Evolutionary conservation across 2,329 filamentous ascomycete genomes (phyloP), one percentile per base, ranked within the genome.

Genomic region (Aspergillus candidus): DNA sequence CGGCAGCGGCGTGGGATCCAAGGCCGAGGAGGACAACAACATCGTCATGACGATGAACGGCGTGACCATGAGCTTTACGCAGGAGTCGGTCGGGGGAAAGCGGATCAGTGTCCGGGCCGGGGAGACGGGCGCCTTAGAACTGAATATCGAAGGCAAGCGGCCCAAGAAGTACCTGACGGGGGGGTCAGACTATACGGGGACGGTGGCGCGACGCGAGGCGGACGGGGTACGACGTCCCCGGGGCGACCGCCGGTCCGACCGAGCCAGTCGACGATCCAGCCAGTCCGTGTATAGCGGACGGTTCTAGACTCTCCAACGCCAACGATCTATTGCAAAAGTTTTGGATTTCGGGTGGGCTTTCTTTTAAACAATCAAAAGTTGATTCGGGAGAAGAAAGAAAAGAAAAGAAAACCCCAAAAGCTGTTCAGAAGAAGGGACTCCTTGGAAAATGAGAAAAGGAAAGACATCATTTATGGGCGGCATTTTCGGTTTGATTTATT

Each of bases 11-110:
- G 56, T 55, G 15, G 56, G 60, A 11, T 59, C 61, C 35, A 65
- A 62, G 39, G 49, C 52, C 11, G 63, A 65, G 15, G 66, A 68
- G 11, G 58, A 64, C 36, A 62, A 65, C 41, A 65, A 61, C 40
- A 63, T 70, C 49, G 61, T 61, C 38, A 65, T 70, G 52, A 61
- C 55, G 12, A 60, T 70, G 52, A 63, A 67, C 36, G 68, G 67
- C 17, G 57, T 70, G 32, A 67, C 61, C 27, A 67, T 70, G 50
- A 65, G 58, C 37, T 63, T 70, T 36, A 57, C 58, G 11, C 59
- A 62, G 42, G 61, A 66, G 40, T 56, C 60, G 18, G 54, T 69
- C 17, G 61, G 58, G 3, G 62, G 65, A 15, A 68, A 67, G 54
- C 57, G 51, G 36, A 69, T 70, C 51, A 69, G 60, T 44, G 49